Base-by-base conservation (phyloP, 768 basidiomycete species). In the Rubroboletus pulcherrimus region DNA sequence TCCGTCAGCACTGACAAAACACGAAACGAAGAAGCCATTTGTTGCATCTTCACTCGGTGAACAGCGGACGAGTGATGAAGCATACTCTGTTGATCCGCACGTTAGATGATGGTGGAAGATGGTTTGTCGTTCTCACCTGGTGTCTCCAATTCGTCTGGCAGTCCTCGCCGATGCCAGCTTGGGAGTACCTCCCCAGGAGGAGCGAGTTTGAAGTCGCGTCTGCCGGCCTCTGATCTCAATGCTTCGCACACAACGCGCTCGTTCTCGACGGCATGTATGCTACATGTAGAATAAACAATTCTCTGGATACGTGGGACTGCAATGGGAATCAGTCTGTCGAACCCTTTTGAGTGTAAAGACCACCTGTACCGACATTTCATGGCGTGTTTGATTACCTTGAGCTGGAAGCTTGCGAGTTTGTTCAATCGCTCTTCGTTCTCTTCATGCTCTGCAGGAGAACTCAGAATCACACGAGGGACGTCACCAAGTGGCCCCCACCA, bases 201-300 rank as follows among this genome's bases (percentile, higher is more conserved):
- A 5, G 93, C 95, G 11, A 98, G 80, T 30, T 58, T 68, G 75
- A 96, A 98, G 3, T 73, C 72, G 29, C 77, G 79, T 33, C 64
- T 66, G 33, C 66, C 64, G 21, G 90, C 91, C 68, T 93, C 78
- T 29, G 87, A 88, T 52, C 74, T 74, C 43, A 98, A 78, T 4
- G 87, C 87, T 51, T 82, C 76, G 7, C 81, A 75, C 9, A 98
- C 91, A 53, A 98, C 97, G 55, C 85, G 84, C 69, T 99, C 97
- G 71, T 99, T 95, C 67, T 99, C 97, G 40, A 80, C 81, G 14
- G 89, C 82, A 71, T 98, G 88, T 45, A 97, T 77, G 59, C 93
- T 97, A 68, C 96, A 99, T n/a, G 97, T 99, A 24, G 95, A 98
- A 71, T 99, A 98, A 29, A 94, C 94, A 63, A 99, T 92, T 63